Base-by-base conservation (phyloP, 129 eudicot species). In the Flaveria bidentis region DNA sequence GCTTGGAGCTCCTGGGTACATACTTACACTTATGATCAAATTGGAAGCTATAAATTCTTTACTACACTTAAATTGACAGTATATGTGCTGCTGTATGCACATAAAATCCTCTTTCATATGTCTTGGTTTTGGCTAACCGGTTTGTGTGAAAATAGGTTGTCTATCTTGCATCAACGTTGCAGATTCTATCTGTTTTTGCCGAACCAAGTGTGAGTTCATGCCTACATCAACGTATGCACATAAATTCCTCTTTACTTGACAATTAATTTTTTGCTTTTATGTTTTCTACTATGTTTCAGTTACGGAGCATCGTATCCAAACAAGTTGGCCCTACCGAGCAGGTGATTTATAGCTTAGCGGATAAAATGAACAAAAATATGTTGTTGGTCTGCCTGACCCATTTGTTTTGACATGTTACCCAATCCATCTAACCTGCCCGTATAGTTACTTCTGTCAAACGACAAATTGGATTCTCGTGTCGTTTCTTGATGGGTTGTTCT, bases 1-100 rank as follows among this genome's bases (percentile, higher is more conserved):
- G 97, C 97, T 13, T 92, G 97, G 97, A 79, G 87, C 49, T 80
- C 96, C 17, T 87, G 96, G 96, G 97, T 92, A 89, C 62, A 57
- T 81, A 22, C 13, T 55, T 73, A 14, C 50, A 45, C 25, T 75
- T 66, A 17, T 53, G 25, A 57, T 64, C 5, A 56, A 55, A 42
- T 73, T 72, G 39, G 58, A 70, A 50, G 8, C 49, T 23, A 67
- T n/a, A 41, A 56, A 12, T 36, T 60, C 44, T 25, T n/a, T 26
- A 13, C 46, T 78, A 57, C 28, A 36, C 22, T 20, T 12, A 11
- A 17, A 50, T 44, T 11, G 33, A 69, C 20, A 42, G 7, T 9
- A 47, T 66, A 66, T 17, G 28, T 69, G 46, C 28, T 69, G 46
- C 28, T 65, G 7, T 39, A 13, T 47, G 18, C 28, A 8, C 45